phyloP scores from a whole-genome alignment of 1,284 basidiomycete species.

The Fereydounia khargensis region DNA sequence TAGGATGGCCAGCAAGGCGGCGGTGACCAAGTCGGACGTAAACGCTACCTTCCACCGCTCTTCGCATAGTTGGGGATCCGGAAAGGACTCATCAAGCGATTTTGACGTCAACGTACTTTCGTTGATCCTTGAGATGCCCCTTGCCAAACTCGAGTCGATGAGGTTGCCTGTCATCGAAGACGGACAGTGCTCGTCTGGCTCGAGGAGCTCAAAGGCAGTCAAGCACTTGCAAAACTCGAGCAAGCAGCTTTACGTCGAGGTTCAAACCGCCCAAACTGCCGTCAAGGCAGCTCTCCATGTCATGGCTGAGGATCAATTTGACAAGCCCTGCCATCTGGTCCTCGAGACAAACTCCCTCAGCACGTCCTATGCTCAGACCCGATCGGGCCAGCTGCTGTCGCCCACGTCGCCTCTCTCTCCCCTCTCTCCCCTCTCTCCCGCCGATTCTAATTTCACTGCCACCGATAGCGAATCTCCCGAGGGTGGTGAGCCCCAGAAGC shows the following conservation, averaged over 20 bases:
- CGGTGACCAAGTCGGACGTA: slow-evolving; percentile 1
- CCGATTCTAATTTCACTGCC: slow-evolving; percentile 13
- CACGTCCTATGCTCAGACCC: too few species aligned
- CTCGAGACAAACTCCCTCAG: too few species aligned
- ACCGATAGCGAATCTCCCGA: slow-evolving; percentile 4
- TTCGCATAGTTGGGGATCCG: too few species aligned
- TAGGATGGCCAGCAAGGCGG: slow-evolving; percentile 15
- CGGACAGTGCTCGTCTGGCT: not conserved
- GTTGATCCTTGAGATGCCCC: slow-evolving; percentile 15
- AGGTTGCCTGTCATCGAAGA: not conserved
- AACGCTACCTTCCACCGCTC: too few species aligned
- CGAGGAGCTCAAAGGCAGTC: slow-evolving; percentile 7
- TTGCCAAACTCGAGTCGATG: slow-evolving; percentile 8
- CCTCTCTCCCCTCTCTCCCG: slow-evolving; percentile 12
- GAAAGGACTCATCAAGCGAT: too few species aligned
- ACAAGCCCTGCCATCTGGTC: too few species aligned
- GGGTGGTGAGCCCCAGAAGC: too few species aligned
- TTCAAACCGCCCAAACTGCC: slow-evolving; percentile 26
- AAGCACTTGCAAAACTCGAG: slow-evolving; percentile 1
- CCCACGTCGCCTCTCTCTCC: too few species aligned
- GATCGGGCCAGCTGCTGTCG: too few species aligned
- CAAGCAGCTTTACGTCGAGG: slow-evolving; percentile 6
- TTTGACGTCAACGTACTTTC: slow-evolving; percentile 27
- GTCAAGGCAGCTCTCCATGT: slow-evolving; percentile 29
- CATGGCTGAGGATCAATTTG: slow-evolving; percentile 13